Evolutionary conservation across 225 moss, liverwort and hornwort genomes (phyloP), one percentile per base, ranked within the genome.

Genomic region (Straminergon stramineum): DNA sequence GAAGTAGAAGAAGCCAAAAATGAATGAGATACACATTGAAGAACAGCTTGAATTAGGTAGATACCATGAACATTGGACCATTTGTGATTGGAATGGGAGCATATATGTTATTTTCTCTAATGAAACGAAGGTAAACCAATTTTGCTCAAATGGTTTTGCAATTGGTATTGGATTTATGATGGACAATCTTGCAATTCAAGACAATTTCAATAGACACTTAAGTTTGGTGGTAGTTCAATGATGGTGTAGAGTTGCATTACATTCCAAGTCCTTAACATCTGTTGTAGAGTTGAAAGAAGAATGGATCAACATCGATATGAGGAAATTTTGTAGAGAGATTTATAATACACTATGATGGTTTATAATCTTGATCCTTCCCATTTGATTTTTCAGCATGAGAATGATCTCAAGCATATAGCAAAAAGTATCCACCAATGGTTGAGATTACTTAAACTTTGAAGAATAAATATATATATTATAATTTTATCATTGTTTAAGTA

Each of bases 261-360:
- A 12, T n/a, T 13, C 13, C 0, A 21, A 0, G 5, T 1, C 4
- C 13, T 1, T 12, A 31, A 2, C 4, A 22, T 37, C 1, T 69
- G 3, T 69, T n/a, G 2, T 69, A 69, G 69, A 69, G 22, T 22
- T 69, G n/a, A 69, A 69, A 2, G 22, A 69, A 69, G 7, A 69
- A n/a, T 69, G 7, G 7, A 22, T n/a, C 7, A 22, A 1, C n/a
- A 68, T 68, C 68, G 11, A 37, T 68, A 68, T 13, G 13, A 69
- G 1, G 4, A 22, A 69, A 69, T 69, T 13, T n/a, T n/a, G 2
- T 4, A n/a, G n/a, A 68, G 4, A 68, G 13, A 12, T n/a, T 68
- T 68, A n/a, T 68, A 22, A n/a, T 22, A 68, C 4, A 22, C 0
- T n/a, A 0, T 22, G 2, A 68, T 68, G n/a, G 12, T 2, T 69